phyloP scores from a whole-genome alignment of 1,284 basidiomycete species.

The Takashimella koratensis region DNA sequence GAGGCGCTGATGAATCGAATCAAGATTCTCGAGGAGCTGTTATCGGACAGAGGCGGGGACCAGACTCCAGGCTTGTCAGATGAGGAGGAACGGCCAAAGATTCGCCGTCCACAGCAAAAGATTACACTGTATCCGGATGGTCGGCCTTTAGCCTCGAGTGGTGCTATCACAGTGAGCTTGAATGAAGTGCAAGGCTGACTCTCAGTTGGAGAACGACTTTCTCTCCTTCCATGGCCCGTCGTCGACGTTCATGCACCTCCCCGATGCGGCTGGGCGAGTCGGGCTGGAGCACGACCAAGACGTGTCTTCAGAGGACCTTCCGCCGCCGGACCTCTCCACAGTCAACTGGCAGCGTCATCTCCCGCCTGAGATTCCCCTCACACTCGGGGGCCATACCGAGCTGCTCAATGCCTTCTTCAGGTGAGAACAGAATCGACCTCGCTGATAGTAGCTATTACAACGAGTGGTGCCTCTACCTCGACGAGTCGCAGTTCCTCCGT shows the following conservation, averaged over 20 bases:
- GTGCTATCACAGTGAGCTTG: not conserved
- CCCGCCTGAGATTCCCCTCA: not conserved
- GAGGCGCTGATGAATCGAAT: slow-evolving; percentile 5
- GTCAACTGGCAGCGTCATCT: not conserved
- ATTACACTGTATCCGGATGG: not conserved
- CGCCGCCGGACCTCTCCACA: not conserved
- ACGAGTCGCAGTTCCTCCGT: not conserved
- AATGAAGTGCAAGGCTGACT: not conserved
- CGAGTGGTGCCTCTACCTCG: not conserved
- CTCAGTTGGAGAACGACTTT: slow-evolving; percentile 8
- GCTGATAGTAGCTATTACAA: not conserved
- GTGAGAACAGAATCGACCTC: not conserved
- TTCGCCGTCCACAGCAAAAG: too few species aligned
- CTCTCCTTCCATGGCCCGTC: slow-evolving; percentile 14
- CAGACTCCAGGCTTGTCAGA: not conserved
- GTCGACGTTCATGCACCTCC: slow-evolving; percentile 14
- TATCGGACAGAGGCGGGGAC: not conserved
- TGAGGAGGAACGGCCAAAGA: too few species aligned
- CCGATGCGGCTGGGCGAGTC: not conserved
- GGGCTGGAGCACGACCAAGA: not conserved
- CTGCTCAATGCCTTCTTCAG: not conserved
- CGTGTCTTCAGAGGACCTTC: not conserved
- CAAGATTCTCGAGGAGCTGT: slow-evolving; percentile 5
- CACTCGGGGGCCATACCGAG: not conserved
- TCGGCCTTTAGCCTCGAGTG: not conserved